These are phyloP conservation scores for Malus hybrid DNA, from an alignment of 331 rosid genomes.

Conservation along the genomic window DNA sequence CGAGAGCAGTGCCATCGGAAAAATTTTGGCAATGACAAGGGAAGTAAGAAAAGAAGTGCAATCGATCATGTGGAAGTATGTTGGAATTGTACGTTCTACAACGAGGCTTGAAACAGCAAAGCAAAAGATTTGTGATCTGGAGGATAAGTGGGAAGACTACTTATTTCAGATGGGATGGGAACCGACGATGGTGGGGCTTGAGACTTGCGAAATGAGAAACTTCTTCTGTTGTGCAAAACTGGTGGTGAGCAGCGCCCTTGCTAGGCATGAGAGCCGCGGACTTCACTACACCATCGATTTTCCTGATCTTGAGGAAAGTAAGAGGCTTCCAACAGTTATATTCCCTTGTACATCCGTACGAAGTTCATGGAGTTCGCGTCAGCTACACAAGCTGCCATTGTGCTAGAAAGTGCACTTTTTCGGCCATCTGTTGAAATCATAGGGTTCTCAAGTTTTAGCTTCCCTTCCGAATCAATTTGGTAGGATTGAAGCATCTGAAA, in stretches of 20 bases:
- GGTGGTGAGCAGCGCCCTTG: conserved; percentile 83
- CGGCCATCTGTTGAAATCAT: not conserved
- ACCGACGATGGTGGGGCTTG: conserved; percentile 70
- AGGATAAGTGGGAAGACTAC: conserved; percentile 76
- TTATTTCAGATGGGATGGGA: conserved; percentile 67
- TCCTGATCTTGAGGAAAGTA: conserved; percentile 79
- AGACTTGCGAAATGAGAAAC: conserved; percentile 90
- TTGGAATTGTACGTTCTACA: conserved; percentile 83
- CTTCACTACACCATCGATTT: conserved; percentile 88
- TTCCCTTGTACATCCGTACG: conserved; percentile 54
- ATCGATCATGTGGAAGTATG: conserved; percentile 71
- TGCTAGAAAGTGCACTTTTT: not conserved
- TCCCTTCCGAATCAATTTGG: not conserved
- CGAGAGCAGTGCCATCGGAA: conserved; percentile 23
- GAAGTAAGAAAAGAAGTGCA: conserved; percentile 63
- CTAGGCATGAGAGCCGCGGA: conserved; percentile 92
- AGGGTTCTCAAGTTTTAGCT: not conserved
- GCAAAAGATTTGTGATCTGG: conserved; percentile 51
- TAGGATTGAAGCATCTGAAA: not conserved
- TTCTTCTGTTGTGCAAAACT: conserved; percentile 79
- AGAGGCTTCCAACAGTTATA: conserved; percentile 84
- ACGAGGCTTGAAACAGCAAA: conserved; percentile 66
- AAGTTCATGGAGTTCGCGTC: conserved; percentile 74
- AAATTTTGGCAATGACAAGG: conserved; percentile 36
- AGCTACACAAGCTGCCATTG: conserved; percentile 62